Percentiles rank a stretch among this genome's conserved stretches.
These are phyloP conservation scores for Neurospora sp. DNA, from an alignment of 2,329 filamentous ascomycete genomes.

Conservation along the genomic window DNA sequence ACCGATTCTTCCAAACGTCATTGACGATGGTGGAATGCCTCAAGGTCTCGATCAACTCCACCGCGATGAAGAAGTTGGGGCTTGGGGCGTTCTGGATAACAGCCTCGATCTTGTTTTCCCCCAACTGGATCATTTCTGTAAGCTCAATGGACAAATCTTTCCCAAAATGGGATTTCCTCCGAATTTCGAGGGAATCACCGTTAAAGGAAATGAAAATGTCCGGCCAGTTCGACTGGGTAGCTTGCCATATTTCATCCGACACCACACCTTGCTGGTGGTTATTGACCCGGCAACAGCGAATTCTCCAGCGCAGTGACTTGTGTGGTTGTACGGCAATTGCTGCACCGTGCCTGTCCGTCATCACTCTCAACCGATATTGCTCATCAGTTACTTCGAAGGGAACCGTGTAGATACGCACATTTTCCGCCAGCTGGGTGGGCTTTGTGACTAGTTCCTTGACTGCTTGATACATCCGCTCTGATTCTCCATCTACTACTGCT, in stretches of 20 bases:
- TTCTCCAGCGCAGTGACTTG: constrained; percentile 51
- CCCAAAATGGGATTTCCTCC: constrained; percentile 61
- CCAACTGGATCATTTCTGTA: constrained; percentile 46
- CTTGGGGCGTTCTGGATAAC: constrained; percentile 24
- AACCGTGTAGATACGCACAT: constrained; percentile 30
- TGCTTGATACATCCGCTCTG: constrained; percentile 44
- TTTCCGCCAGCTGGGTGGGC: constrained; percentile 30
- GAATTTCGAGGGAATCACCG: constrained; percentile 40
- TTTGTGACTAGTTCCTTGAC: constrained; percentile 39
- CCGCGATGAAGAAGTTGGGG: constrained; percentile 49
- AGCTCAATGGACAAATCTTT: constrained; percentile 70
- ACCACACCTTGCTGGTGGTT: neutral
- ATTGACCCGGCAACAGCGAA: constrained; percentile 49
- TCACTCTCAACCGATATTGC: constrained; percentile 8
- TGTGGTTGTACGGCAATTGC: constrained; percentile 16
- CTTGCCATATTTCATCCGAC: neutral
- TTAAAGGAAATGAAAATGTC: constrained; percentile 63
- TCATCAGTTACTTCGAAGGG: constrained; percentile 28
- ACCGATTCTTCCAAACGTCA: constrained; percentile 25
- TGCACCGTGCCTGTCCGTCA: neutral
- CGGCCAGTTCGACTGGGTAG: constrained; percentile 50
- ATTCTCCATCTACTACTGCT: constrained; percentile 18
- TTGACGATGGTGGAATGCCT: constrained; percentile 34
- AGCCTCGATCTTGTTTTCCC: constrained; percentile 53
- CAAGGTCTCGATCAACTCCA: constrained; percentile 58